phyloP scores from a whole-genome alignment of 2,329 filamentous ascomycete genomes.

The Parafenestella ontariensis region DNA sequence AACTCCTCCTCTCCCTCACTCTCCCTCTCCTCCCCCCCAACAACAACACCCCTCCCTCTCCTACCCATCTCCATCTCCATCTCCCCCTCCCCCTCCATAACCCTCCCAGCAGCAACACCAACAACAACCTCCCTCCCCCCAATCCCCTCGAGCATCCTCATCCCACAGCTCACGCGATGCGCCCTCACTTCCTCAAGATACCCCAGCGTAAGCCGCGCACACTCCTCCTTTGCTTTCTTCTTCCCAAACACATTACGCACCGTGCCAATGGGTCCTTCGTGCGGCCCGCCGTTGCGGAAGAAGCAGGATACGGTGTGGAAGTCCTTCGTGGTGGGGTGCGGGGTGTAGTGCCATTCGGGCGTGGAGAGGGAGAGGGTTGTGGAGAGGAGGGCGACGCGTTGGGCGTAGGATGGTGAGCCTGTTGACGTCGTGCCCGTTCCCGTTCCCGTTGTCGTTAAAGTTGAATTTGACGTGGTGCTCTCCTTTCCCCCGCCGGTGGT shows the following conservation, averaged over 20 bases:
- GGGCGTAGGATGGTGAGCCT: constrained; percentile 22
- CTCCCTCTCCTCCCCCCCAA: constrained; percentile 6
- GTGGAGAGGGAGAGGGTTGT: constrained; percentile 1
- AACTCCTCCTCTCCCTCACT: constrained; percentile 8
- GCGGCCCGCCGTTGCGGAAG: constrained; percentile 36
- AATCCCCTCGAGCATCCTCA: constrained; percentile 23
- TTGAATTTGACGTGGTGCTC: not conserved
- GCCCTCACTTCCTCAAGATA: constrained; percentile 48
- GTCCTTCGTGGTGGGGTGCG: constrained; percentile 14
- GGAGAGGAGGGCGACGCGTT: constrained; percentile 21
- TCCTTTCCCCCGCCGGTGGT: not conserved
- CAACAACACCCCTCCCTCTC: not conserved
- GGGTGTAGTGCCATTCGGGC: constrained; percentile 27
- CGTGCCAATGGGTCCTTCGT: constrained; percentile 48
- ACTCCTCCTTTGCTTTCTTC: constrained; percentile 58
- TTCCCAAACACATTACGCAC: constrained; percentile 55
- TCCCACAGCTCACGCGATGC: constrained; percentile 23
- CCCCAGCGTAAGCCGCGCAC: constrained; percentile 51
- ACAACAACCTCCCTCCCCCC: constrained; percentile 2
- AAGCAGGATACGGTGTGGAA: constrained; percentile 48
- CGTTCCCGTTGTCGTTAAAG: too few species aligned
- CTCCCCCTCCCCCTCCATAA: not conserved
- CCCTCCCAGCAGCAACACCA: not conserved
- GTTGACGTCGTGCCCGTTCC: too few species aligned
- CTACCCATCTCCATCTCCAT: not conserved